Percentiles rank a stretch among this genome's conserved stretches.
Conservation (phyloP, 2,329 filamentous ascomycete genomes). For the Blumeria graminis region DNA sequence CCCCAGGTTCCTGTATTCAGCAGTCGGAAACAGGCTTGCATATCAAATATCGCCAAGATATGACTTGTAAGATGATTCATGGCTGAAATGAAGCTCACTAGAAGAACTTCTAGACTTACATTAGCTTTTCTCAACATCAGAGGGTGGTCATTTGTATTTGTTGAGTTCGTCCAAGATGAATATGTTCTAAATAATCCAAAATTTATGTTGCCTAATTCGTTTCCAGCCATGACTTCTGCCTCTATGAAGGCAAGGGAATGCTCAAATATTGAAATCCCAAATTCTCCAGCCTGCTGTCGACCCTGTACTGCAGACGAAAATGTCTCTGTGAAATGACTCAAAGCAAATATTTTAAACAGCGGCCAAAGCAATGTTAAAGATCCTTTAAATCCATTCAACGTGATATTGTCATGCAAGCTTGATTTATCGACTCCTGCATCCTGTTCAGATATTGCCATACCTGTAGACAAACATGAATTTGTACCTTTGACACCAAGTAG, state of each 20-base stretch:
- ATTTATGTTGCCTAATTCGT: conserved; percentile 49
- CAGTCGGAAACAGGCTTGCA: conserved; percentile 59
- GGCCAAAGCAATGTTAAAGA: conserved; percentile 60
- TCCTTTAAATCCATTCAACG: conserved; percentile 21
- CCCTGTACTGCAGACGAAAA: conserved; percentile 74
- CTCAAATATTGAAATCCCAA: conserved; percentile 89
- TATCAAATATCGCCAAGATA: conserved; percentile 51
- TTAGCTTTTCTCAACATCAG: conserved; percentile 57
- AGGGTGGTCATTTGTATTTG: conserved; percentile 25
- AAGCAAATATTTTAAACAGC: conserved; percentile 41
- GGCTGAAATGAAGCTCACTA: conserved; percentile 69
- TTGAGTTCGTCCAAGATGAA: conserved; percentile 6
- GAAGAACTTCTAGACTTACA: conserved; percentile 65
- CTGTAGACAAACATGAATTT: conserved; percentile 48
- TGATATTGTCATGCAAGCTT: conserved; percentile 1
- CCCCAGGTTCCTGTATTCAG: conserved; percentile 79
- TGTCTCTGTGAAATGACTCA: conserved; percentile 74
- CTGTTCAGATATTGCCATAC: conserved; percentile 38
- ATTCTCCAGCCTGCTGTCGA: conserved; percentile 55
- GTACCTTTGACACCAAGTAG: conserved; percentile 52
- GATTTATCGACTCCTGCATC: conserved; percentile 16
- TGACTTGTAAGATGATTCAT: conserved; percentile 79
- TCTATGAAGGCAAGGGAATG: conserved; percentile 91
- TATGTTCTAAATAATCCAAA: conserved; percentile 14
- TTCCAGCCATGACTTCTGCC: conserved; percentile 68